Evolutionary conservation across 2,329 filamentous ascomycete genomes (phyloP), one percentile per base, ranked within the genome.

Genomic region (Hypoxylon sp.): DNA sequence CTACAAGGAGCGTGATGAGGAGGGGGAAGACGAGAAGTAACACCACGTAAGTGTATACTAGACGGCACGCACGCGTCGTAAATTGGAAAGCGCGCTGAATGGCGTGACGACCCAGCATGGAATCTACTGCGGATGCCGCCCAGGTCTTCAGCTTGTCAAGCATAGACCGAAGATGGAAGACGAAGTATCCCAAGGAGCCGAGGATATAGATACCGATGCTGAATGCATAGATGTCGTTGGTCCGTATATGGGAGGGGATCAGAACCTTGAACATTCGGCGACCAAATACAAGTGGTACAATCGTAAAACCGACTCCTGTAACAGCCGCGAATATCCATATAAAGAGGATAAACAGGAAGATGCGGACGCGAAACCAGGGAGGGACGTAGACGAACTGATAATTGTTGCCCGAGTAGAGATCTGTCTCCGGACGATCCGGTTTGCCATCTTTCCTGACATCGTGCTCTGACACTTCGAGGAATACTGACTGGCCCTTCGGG

Each of bases 211-310:
- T 86, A 12, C 96, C 96, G 29, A 96, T 89, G 55, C 93, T 97
- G 77, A 97, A 97, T 11, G 96, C 95, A 74, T 99, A 98, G 25
- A 99, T 91, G 77, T 99, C 96, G 78, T 98, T 99, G 75, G 95
- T 91, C 41, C 87, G 87, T 50, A 92, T 86, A 66, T 91, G 85
- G 0, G 84, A 80, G 3, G 93, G 92, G 43, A 97, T 88, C 32
- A 94, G 80, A 27, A 85, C 81, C 48, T 89, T 88, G 75, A 97
- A 92, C 66, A 98, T 84, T 61, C 84, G 85, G 27, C 96, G 91
- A 1, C 96, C 96, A 74, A 97, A 88, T 5, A 97, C 84, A 3
- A 99, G 85, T 0, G 96, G 96, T 0, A 96, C 81, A 66, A 99
- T 90, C 0, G 96, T 97, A 67, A 92, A 88, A 69, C 90, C 88